A percentile compares a stretch with the other conserved stretches of the same genome.
Conservation (phyloP, 1,284 basidiomycete genomes). For the Lentinula novae-zelandiae region DNA sequence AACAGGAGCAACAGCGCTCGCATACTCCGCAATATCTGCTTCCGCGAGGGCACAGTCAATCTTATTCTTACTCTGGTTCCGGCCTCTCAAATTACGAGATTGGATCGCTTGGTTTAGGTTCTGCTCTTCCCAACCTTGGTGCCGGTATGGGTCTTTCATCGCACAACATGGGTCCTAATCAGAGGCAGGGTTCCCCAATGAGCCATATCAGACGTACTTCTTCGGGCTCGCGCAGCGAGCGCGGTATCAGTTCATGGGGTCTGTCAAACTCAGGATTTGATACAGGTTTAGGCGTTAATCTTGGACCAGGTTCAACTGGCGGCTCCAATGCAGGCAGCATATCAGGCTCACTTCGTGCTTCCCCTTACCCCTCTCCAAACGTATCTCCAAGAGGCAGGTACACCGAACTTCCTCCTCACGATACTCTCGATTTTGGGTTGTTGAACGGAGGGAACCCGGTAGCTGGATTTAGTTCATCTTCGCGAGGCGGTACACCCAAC, state of each 20-base stretch:
- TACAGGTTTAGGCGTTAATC: background rate
- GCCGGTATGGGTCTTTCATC: conserved; percentile 11
- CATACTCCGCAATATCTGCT: conserved; percentile 16
- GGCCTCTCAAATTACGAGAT: background rate
- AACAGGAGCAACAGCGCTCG: conserved; percentile 19
- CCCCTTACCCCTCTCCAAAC: conserved; percentile 40
- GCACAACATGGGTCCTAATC: conserved; percentile 4
- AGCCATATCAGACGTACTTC: conserved; percentile 59
- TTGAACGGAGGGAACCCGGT: conserved; percentile 4
- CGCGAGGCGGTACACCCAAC: conserved; percentile 1
- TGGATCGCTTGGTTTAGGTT: conserved; percentile 8
- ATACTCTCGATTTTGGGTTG: conserved; percentile 8
- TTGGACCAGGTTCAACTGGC: background rate
- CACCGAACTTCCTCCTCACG: conserved; percentile 15
- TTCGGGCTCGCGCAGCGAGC: conserved; percentile 51
- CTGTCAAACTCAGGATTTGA: background rate
- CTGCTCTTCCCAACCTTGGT: conserved; percentile 13
- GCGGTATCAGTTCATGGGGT: conserved; percentile 21
- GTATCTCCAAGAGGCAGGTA: conserved; percentile 24
- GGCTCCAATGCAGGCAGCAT: conserved; percentile 8
- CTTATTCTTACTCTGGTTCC: conserved; percentile 7
- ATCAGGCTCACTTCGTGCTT: conserved; percentile 27
- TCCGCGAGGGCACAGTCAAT: conserved; percentile 11
- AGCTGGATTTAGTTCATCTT: background rate
- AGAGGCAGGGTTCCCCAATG: conserved; percentile 25